Percentiles rank a stretch among this genome's conserved stretches.
phyloP scores from a whole-genome alignment of 139 green algal species.

The Spirogloea muscicola region DNA sequence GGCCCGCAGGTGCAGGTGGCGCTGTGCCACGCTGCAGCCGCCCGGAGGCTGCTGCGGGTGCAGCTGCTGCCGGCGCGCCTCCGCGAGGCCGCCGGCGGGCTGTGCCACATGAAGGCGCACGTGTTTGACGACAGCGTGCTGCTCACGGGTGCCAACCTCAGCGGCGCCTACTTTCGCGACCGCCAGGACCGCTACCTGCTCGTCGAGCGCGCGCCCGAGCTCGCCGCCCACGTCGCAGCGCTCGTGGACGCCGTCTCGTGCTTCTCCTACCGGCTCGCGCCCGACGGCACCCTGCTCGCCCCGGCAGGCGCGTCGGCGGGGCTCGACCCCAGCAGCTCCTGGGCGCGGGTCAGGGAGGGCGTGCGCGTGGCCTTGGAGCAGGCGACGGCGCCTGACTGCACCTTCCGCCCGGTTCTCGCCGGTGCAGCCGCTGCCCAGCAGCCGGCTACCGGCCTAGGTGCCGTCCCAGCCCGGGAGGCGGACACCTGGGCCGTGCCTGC shows the following conservation, averaged over 20 bases:
- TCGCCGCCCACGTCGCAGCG: background rate
- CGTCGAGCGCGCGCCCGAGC: background rate
- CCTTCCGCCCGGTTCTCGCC: too few relatives aligned
- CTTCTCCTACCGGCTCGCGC: slow-evolving; percentile 1
- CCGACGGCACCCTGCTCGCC: slow-evolving; percentile 19
- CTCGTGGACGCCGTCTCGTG: background rate
- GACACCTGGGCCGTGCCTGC: slow-evolving; percentile 55
- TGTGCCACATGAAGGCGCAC: slow-evolving; percentile 56
- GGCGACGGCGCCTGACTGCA: background rate
- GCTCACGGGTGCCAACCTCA: slow-evolving; percentile 58
- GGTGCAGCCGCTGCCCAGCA: too few relatives aligned
- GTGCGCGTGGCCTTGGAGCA: slow-evolving; percentile 1
- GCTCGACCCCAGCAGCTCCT: slow-evolving; percentile 28
- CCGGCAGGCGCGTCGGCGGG: background rate
- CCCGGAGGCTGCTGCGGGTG: too few relatives aligned
- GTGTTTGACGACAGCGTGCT: slow-evolving; percentile 59
- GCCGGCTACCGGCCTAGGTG: background rate
- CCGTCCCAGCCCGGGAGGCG: background rate
- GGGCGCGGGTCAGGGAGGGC: slow-evolving; percentile 14
- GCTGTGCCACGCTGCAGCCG: too few relatives aligned
- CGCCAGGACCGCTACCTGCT: too few relatives aligned
- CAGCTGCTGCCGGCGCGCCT: background rate
- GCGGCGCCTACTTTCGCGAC: slow-evolving; percentile 54
- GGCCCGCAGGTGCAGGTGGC: too few relatives aligned
- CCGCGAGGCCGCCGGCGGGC: too few relatives aligned